Conservation (phyloP, 352 stramenopile genomes). For the Blastocystis sp. region DNA sequence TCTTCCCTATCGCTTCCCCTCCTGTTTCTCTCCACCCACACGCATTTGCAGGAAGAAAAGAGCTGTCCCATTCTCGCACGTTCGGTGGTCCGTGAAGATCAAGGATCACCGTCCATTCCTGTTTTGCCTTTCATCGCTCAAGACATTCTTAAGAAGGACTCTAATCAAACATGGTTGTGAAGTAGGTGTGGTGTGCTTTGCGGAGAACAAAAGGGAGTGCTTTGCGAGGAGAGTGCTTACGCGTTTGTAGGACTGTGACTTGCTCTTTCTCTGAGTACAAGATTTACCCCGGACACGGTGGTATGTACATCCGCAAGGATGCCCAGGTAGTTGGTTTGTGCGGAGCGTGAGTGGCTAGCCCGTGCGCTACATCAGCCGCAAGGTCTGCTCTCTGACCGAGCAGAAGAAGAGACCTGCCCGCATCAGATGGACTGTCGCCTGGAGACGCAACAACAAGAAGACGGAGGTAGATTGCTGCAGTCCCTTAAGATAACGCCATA, state of each 20-base stretch:
- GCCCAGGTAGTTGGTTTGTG: constrained; percentile 74
- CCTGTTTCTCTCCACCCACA: no score
- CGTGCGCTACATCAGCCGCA: constrained; percentile 90
- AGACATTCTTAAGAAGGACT: not conserved
- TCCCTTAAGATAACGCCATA: not conserved
- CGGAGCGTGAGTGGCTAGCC: constrained; percentile 71
- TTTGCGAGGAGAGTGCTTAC: constrained; percentile 44
- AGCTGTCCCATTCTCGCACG: no score
- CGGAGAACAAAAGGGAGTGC: not conserved
- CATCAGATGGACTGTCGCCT: no score
- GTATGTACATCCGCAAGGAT: constrained; percentile 95
- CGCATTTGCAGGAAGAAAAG: no score
- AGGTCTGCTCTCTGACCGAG: constrained; percentile 80
- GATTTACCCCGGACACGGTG: constrained; percentile 98
- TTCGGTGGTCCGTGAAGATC: no score
- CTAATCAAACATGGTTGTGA: constrained; percentile 37
- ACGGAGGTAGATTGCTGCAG: constrained; percentile 16
- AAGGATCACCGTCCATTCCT: no score
- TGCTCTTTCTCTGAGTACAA: constrained; percentile 85
- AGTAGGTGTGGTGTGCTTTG: constrained; percentile 6
- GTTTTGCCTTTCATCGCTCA: not conserved
- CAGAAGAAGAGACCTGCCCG: no score
- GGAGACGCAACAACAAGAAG: constrained; percentile 71
- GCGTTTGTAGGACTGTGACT: constrained; percentile 76
- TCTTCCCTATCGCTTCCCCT: no score